phyloP scores from a whole-genome alignment of 768 basidiomycete species.

The Omphalotus guepiniiformis region DNA sequence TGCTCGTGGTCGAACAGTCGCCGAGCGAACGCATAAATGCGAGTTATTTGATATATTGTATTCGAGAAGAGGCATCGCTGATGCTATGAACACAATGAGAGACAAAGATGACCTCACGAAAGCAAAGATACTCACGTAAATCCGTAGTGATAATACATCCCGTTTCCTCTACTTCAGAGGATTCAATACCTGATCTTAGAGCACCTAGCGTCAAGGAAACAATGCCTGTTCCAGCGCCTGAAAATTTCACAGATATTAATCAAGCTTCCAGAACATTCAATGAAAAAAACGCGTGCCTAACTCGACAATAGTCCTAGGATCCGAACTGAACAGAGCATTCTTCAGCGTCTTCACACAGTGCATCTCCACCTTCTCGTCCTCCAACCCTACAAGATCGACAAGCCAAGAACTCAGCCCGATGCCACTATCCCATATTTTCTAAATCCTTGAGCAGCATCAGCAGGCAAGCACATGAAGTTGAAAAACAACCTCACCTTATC shows the following conservation, averaged over 20 bases:
- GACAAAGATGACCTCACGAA: not conserved
- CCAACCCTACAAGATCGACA: constrained; percentile 22
- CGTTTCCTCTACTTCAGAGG: constrained; percentile 14
- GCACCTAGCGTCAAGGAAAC: constrained; percentile 65
- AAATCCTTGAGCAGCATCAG: constrained; percentile 27
- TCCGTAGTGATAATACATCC: constrained; percentile 61
- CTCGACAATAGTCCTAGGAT: constrained; percentile 53
- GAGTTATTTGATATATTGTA: constrained; percentile 58
- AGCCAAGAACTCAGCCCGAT: constrained; percentile 84
- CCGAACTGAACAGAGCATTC: constrained; percentile 35
- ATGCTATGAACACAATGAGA: constrained; percentile 38
- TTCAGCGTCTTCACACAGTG: constrained; percentile 18
- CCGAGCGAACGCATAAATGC: constrained; percentile 27
- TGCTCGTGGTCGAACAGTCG: constrained; percentile 22
- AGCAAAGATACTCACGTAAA: constrained; percentile 54
- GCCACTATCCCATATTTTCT: constrained; percentile 99
- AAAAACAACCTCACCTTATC: constrained; percentile 64
- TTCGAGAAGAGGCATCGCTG: constrained; percentile 75
- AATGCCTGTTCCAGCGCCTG: constrained; percentile 85
- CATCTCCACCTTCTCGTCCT: not conserved
- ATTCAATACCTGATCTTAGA: constrained; percentile 37
- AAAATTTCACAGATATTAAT: not conserved
- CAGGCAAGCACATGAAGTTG: constrained; percentile 1
- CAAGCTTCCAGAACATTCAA: not conserved
- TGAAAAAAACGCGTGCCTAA: constrained; percentile 45